Conservation (phyloP, 352 stramenopile genomes). For the Pseudoperonospora humuli region DNA sequence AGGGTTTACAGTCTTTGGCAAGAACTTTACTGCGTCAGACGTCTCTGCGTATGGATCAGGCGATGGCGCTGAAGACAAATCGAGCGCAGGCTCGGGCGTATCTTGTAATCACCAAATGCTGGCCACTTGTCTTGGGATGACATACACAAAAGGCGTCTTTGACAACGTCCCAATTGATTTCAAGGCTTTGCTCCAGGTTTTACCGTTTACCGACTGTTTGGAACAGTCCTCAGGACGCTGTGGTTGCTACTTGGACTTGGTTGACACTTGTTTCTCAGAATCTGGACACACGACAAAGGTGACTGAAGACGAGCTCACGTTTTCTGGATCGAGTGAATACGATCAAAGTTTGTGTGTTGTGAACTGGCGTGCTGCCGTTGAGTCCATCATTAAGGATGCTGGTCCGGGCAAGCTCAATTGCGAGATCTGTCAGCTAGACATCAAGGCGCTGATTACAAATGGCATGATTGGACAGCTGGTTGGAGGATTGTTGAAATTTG, state of each 20-base stretch:
- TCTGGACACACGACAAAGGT: slow-evolving; percentile 33
- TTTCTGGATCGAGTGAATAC: slow-evolving; percentile 31
- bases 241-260: slow-evolving; percentile 58
- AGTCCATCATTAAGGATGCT: slow-evolving; percentile 44
- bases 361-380: slow-evolving; percentile 36
- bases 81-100: slow-evolving; percentile 19
- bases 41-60: slow-evolving; percentile 22
- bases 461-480: slow-evolving; percentile 54
- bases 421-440: slow-evolving; percentile 58
- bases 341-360: slow-evolving; percentile 62
- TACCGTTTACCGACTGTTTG: slow-evolving; percentile 70
- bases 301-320: slow-evolving; percentile 25
- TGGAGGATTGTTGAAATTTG: slow-evolving; percentile 35
- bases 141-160: slow-evolving; percentile 37
- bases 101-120: slow-evolving; percentile 60
- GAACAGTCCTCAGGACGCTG: slow-evolving; percentile 52
- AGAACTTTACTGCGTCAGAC: slow-evolving; percentile 47
- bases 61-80: slow-evolving; percentile 19
- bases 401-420: slow-evolving; percentile 65
- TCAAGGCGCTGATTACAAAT: slow-evolving; percentile 60
- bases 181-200: slow-evolving; percentile 46
- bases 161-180: slow-evolving; percentile 55
- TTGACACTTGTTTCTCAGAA: slow-evolving; percentile 59
- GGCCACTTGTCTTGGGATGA: slow-evolving; percentile 58
- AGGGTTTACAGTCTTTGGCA: slow-evolving; percentile 54